A percentile compares a stretch with the other conserved stretches of the same genome.
Conservation (phyloP, 306 rosid genomes). For the Begonia loranthoides region DNA sequence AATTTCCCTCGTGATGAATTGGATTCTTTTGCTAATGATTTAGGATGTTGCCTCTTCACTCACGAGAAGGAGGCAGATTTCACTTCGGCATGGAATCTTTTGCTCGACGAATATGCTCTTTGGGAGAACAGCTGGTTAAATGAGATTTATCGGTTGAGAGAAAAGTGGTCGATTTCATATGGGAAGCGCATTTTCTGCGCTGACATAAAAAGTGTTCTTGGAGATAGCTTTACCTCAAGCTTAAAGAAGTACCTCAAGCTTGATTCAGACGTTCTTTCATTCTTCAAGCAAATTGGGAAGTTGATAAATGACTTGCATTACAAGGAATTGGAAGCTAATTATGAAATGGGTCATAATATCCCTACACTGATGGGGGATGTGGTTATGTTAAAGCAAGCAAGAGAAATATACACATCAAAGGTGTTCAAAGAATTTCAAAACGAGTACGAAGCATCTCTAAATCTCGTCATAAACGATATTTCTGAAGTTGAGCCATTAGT, state of each 20-base stretch:
- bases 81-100: constrained; percentile 34
- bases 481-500: constrained; percentile 23
- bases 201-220: constrained; percentile 21
- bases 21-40: constrained; percentile 25
- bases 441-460: constrained; percentile 38
- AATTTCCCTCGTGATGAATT: constrained; percentile 11
- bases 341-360: constrained; percentile 25
- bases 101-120: constrained; percentile 29
- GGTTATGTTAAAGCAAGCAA: constrained; percentile 34
- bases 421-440: constrained; percentile 39
- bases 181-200: constrained; percentile 34
- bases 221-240: constrained; percentile 26
- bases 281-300: constrained; percentile 38
- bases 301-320: constrained; percentile 37
- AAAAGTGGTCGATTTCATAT: constrained; percentile 39
- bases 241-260: constrained; percentile 30
- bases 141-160: constrained; percentile 27
- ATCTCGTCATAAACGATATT: constrained; percentile 29
- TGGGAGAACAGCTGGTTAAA: constrained; percentile 34
- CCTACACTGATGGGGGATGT: constrained; percentile 46
- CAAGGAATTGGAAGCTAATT: constrained; percentile 47
- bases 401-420: constrained; percentile 37
- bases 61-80: constrained; percentile 46
- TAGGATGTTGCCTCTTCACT: constrained; percentile 33
- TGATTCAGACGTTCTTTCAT: constrained; percentile 22